A percentile compares a stretch with the other conserved stretches of the same genome.
Conservation (phyloP, 306 rosid genomes). For the Boehmeria nivea region DNA sequence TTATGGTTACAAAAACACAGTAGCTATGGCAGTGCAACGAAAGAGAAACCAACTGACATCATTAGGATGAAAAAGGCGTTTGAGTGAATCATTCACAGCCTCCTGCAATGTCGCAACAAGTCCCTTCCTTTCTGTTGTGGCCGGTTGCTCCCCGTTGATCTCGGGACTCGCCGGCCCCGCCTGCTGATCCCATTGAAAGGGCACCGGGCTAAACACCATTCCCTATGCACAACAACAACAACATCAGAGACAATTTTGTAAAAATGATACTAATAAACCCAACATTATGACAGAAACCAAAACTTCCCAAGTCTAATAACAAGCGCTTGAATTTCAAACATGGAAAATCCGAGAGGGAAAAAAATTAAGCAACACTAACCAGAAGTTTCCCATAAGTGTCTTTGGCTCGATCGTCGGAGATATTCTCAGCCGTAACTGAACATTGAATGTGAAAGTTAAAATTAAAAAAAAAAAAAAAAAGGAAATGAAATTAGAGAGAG, state of each 20-base stretch:
- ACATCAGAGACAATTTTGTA: not conserved
- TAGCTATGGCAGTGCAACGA: no score
- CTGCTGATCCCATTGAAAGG: slow-evolving; percentile 48
- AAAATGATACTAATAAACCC: not conserved
- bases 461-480: not conserved
- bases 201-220: slow-evolving; percentile 74
- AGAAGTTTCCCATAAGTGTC: slow-evolving; percentile 74
- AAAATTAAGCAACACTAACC: slow-evolving; percentile 23
- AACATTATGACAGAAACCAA: not conserved
- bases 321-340: not conserved
- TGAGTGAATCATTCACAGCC: slow-evolving; percentile 28
- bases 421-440: slow-evolving; percentile 65
- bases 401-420: slow-evolving; percentile 74
- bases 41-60: slow-evolving; percentile 32
- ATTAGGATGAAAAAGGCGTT: slow-evolving; percentile 52
- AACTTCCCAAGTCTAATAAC: not conserved
- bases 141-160: slow-evolving; percentile 30
- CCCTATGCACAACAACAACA: slow-evolving; percentile 43
- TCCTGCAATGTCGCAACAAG: slow-evolving; percentile 41
- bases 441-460: no score
- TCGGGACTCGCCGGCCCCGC: slow-evolving; percentile 32
- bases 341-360: not conserved
- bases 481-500: not conserved
- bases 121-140: slow-evolving; percentile 30
- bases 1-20: not conserved